Conservation (phyloP, 1,284 basidiomycete genomes). For the Hypsizygus ulmarius region DNA sequence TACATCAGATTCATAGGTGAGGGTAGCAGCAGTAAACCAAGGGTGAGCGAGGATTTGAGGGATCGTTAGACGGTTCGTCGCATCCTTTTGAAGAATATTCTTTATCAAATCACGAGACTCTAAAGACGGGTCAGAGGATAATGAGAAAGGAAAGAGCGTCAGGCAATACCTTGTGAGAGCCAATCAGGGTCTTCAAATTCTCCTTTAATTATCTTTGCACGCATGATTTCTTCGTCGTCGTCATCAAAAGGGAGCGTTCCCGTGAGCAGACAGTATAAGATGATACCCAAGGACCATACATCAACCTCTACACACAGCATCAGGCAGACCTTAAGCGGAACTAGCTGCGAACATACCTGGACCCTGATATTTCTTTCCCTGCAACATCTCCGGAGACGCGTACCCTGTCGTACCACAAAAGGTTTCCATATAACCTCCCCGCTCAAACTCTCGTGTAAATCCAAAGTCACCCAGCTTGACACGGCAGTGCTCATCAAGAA, state of each 20-base stretch:
- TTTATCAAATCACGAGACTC: constrained; percentile 82
- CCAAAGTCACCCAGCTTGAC: constrained; percentile 96
- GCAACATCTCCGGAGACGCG: constrained; percentile 93
- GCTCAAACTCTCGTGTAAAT: constrained; percentile 93
- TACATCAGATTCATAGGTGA: constrained; percentile 33
- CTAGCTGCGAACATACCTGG: constrained; percentile 53
- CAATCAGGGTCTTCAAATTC: constrained; percentile 90
- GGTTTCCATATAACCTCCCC: constrained; percentile 84
- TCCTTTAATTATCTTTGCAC: constrained; percentile 82
- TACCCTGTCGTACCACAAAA: constrained; percentile 97
- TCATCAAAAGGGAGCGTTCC: constrained; percentile 97
- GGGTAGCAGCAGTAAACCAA: constrained; percentile 72
- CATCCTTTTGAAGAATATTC: constrained; percentile 79
- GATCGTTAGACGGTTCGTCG: constrained; percentile 74
- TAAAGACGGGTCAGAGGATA: constrained; percentile 27
- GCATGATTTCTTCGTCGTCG: constrained; percentile 91
- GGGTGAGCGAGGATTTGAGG: constrained; percentile 84
- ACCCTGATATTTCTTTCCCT: constrained; percentile 87
- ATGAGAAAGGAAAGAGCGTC: constrained; percentile 9
- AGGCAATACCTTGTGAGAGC: constrained; percentile 74
- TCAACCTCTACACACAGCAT: constrained; percentile 76
- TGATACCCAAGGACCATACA: constrained; percentile 95
- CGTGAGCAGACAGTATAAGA: constrained; percentile 91
- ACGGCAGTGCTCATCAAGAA: constrained; percentile 84
- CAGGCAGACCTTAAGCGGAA: constrained; percentile 12